Conservation (phyloP, 345 rosid genomes). For the Noccaea caerulescens region DNA sequence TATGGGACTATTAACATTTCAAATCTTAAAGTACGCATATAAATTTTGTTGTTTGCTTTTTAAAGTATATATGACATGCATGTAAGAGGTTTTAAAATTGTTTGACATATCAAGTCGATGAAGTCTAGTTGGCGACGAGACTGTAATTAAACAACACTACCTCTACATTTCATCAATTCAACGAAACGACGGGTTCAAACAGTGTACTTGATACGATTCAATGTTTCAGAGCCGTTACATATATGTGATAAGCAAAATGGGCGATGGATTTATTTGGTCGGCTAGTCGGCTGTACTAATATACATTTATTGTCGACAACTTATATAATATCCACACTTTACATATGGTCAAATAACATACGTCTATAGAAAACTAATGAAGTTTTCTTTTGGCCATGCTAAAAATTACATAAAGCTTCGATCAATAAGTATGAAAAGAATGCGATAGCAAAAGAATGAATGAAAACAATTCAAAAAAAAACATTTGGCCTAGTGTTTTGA, state of each 20-base stretch:
- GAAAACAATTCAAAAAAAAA: too few species aligned
- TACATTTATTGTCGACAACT: constrained; percentile 20
- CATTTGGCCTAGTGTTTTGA: not conserved
- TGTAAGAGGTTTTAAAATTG: not conserved
- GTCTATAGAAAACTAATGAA: constrained; percentile 1
- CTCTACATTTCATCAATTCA: constrained; percentile 14
- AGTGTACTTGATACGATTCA: constrained; percentile 19
- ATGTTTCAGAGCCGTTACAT: constrained; percentile 1
- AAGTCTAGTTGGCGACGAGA: not conserved
- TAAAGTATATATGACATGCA: not conserved
- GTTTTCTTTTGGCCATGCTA: not conserved
- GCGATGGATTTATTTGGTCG: constrained; percentile 23
- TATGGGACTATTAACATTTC: not conserved
- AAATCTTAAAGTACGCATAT: too few species aligned
- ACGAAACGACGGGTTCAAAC: constrained; percentile 8
- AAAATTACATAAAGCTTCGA: not conserved
- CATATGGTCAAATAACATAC: not conserved
- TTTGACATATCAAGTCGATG: not conserved
- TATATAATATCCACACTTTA: not conserved
- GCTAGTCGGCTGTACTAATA: constrained; percentile 33
- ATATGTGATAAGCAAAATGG: constrained; percentile 18
- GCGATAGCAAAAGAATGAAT: constrained; percentile 1
- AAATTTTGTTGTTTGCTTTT: too few species aligned
- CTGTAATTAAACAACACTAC: not conserved
- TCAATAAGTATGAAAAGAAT: not conserved